Percentiles rank a stretch among this genome's conserved stretches.
Conservation (phyloP, 225 moss, liverwort and hornwort genomes). For the Takakia lepidozioides region DNA sequence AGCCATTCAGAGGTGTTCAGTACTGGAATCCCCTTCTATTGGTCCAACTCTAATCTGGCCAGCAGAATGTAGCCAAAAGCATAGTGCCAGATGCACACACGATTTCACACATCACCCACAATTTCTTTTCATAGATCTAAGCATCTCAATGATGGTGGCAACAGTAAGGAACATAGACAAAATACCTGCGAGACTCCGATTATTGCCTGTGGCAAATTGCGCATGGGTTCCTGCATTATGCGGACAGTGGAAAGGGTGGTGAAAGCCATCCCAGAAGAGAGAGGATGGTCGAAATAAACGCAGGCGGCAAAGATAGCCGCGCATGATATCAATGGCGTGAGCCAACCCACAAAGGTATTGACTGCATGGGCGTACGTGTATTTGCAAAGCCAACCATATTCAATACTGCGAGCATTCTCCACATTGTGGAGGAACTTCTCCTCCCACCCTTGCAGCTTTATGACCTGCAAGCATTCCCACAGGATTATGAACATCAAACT, state of each 20-base stretch:
- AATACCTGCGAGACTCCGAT: constrained; percentile 63
- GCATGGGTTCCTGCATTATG: constrained; percentile 78
- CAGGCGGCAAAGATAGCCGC: constrained; percentile 56
- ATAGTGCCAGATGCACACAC: too few relatives aligned
- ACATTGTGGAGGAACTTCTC: constrained; percentile 54
- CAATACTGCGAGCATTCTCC: constrained; percentile 36
- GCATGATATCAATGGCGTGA: constrained; percentile 49
- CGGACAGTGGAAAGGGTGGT: constrained; percentile 77
- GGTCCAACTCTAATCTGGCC: too few relatives aligned
- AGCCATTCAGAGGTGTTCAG: too few relatives aligned
- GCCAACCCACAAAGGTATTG: constrained; percentile 49
- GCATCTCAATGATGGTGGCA: too few relatives aligned
- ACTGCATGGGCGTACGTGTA: constrained; percentile 50
- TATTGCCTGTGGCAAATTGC: constrained; percentile 68
- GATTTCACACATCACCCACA: too few relatives aligned
- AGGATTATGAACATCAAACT: too few relatives aligned
- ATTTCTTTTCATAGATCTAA: too few relatives aligned
- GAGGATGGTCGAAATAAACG: constrained; percentile 28
- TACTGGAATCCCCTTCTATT: too few relatives aligned
- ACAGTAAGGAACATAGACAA: too few relatives aligned
- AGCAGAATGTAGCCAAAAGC: too few relatives aligned
- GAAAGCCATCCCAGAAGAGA: constrained; percentile 59
- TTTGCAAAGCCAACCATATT: constrained; percentile 41
- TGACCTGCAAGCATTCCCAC: constrained; percentile 46
- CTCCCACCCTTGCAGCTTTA: constrained; percentile 96